Conservation (phyloP, 345 rosid genomes). For the Populus davidiana region DNA sequence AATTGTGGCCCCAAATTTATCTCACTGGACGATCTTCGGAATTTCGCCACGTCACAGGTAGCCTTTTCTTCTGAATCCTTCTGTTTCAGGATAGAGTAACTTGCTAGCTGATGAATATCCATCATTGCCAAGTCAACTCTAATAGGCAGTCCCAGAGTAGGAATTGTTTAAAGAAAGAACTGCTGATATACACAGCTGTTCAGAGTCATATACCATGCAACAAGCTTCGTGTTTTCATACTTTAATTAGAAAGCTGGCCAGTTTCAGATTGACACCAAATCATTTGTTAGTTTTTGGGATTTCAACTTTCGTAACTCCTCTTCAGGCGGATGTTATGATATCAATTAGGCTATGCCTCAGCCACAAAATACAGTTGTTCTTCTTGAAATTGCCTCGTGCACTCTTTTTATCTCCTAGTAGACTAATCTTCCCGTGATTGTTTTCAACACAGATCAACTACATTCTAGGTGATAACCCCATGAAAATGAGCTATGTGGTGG, state of each 20-base stretch:
- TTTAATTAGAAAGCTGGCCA: not conserved
- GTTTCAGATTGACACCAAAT: not conserved
- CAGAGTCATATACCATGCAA: not conserved
- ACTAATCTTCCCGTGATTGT: not conserved
- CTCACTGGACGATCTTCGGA: slow-evolving; percentile 30
- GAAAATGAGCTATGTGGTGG: slow-evolving; percentile 86
- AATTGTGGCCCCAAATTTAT: slow-evolving; percentile 54
- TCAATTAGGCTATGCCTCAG: not conserved
- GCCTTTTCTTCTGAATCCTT: not conserved
- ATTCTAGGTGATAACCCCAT: slow-evolving; percentile 77
- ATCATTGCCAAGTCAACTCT: not conserved
- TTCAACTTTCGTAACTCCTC: not conserved
- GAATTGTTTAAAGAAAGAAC: not conserved
- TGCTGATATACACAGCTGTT: not conserved
- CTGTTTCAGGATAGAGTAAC: not conserved
- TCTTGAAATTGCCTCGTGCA: not conserved
- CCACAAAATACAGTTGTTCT: not conserved
- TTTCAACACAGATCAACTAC: slow-evolving; percentile 52
- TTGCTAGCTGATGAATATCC: not conserved
- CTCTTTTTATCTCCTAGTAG: not conserved
- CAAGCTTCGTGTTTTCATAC: not conserved
- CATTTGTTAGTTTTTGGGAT: not conserved
- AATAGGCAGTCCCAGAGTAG: not conserved
- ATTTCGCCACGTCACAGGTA: slow-evolving; percentile 73
- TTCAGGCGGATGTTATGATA: not conserved